Percentiles rank a stretch among this genome's conserved stretches.
Conservation (phyloP, 768 basidiomycete species). For the Kwoniella pini region DNA sequence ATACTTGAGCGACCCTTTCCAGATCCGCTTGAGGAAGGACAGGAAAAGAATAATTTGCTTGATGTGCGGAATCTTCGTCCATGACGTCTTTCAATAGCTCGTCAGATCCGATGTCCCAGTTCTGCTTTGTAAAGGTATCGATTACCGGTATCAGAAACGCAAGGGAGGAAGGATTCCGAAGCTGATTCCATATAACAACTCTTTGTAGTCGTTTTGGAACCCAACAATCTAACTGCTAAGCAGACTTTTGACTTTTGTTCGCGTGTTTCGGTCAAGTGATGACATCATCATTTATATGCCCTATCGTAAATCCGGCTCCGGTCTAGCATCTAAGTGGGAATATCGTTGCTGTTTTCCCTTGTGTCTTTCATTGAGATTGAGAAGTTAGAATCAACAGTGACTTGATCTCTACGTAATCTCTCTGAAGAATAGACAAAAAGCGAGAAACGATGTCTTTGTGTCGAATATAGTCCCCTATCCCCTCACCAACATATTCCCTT, state of each 20-base stretch:
- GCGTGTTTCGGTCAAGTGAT: constrained; percentile 1
- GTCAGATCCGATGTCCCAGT: too few species aligned
- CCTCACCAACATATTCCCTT: neutral
- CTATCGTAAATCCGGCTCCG: too few species aligned
- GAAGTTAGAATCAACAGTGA: too few species aligned
- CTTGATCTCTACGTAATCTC: too few species aligned
- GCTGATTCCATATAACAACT: too few species aligned
- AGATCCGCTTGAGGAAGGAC: constrained; percentile 38
- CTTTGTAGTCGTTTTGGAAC: neutral
- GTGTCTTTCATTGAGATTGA: too few species aligned
- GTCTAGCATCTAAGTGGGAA: too few species aligned
- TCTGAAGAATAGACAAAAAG: too few species aligned
- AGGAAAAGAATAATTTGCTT: constrained; percentile 32
- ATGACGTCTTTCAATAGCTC: neutral
- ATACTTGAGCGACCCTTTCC: constrained; percentile 41
- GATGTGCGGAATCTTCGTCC: constrained; percentile 1
- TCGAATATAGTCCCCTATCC: neutral
- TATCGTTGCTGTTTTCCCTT: neutral
- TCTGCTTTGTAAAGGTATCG: too few species aligned
- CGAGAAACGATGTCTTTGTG: too few species aligned
- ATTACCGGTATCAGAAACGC: too few species aligned
- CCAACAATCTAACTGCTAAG: neutral
- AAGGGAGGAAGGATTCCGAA: too few species aligned
- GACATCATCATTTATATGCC: constrained; percentile 17
- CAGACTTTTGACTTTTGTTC: constrained; percentile 6